Conservation (phyloP, 768 basidiomycete genomes). For the Xerocomus brunneocitrinus region DNA sequence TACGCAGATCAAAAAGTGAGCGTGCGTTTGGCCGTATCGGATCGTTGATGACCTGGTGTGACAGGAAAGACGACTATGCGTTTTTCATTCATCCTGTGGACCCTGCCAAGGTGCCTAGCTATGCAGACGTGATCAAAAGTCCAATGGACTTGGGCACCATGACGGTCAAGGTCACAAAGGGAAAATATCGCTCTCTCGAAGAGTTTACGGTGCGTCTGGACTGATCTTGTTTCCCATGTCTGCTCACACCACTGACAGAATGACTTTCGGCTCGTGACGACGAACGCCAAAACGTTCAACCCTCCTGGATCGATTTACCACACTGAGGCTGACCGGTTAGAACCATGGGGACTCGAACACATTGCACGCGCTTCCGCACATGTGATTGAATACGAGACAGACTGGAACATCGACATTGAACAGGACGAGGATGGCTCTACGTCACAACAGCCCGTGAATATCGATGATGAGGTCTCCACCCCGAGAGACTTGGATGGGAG, state of each 20-base stretch:
- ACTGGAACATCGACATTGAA: slow-evolving; percentile 81
- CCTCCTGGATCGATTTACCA: slow-evolving; percentile 70
- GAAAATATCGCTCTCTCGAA: slow-evolving; percentile 74
- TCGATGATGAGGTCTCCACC: slow-evolving; percentile 37
- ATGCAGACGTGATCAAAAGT: slow-evolving; percentile 63
- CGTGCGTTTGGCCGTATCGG: neutral
- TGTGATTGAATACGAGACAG: slow-evolving; percentile 77
- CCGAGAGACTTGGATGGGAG: slow-evolving; percentile 49
- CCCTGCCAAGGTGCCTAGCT: slow-evolving; percentile 52
- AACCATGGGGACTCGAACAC: slow-evolving; percentile 67
- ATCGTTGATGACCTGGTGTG: slow-evolving; percentile 8
- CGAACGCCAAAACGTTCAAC: slow-evolving; percentile 75
- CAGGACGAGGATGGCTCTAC: slow-evolving; percentile 45
- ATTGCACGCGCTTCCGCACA: slow-evolving; percentile 65
- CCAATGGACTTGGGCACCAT: slow-evolving; percentile 96
- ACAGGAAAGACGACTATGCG: slow-evolving; percentile 81
- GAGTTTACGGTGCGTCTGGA: slow-evolving; percentile 62
- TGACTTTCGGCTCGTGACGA: slow-evolving; percentile 68
- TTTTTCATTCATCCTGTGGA: slow-evolving; percentile 76
- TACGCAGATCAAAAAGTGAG: slow-evolving; percentile 70
- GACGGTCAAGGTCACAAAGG: slow-evolving; percentile 66
- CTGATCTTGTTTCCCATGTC: neutral
- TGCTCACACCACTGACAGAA: slow-evolving; percentile 33
- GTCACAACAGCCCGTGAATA: slow-evolving; percentile 23
- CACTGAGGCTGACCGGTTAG: slow-evolving; percentile 68